Base-by-base conservation (phyloP, 139 green algal genomes). In the Desmodesmus armatus region DNA sequence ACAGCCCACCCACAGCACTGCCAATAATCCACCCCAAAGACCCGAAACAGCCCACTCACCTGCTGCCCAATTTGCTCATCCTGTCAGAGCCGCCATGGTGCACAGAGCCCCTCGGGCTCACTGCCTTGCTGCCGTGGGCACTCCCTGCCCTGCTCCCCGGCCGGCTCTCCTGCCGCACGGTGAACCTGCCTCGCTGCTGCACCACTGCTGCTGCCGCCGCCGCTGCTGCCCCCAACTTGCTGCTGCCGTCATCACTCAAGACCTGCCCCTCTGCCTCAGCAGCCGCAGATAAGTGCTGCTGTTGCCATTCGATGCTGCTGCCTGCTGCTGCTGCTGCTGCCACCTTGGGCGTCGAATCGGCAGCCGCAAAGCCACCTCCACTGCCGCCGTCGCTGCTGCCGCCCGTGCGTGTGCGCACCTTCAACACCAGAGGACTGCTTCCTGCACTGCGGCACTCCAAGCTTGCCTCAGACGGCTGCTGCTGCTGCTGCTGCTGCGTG, bases 161-260 rank as follows among this genome's bases (percentile, higher is more conserved):
- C n/a, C 31, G 44, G 31, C 47, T 67, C 25, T 83, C 77, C 7
- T 83, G 77, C 33, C 31, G 58, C 35, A 83, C 77, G 3, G 49
- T 43, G n/a, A 83, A 83, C 3, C 77, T 55, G 7, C 77, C 77
- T 37, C 74, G 29, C 77, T 83, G 51, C 76, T 83, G 74, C 5
- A 83, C 49, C 17, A 29, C 67, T 49, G 29, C 3, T 51, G 37
- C 67, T 31, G 63, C 5, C n/a, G 19, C 63, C 29, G 67, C 67
- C 49, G 13, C 67, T 75, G 67, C 29, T 49, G 17, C 29, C 43
- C 63, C 63, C 40, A 43, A 33, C 63, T 43, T 72, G 63, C 63
- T n/a, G n/a, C n/a, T n/a, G n/a, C n/a, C n/a, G n/a, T n/a, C n/a
- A n/a, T n/a, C n/a, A n/a, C n/a, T n/a, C n/a, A n/a, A n/a, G n/a